These are phyloP conservation scores for Royoungia palumana DNA, from an alignment of 768 basidiomycete genomes.

Conservation along the genomic window DNA sequence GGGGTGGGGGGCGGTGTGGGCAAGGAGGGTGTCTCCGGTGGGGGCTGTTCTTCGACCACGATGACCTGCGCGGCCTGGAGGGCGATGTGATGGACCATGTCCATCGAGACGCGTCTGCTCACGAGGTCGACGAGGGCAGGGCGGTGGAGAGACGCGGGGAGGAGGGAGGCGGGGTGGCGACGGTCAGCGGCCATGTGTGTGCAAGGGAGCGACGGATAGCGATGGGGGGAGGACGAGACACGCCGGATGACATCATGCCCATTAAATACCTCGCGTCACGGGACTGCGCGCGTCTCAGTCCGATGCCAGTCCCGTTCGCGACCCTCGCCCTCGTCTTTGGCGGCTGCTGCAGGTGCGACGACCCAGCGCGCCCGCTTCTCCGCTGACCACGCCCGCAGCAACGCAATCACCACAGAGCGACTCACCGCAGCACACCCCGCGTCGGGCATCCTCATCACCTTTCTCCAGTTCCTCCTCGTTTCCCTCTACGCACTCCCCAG, in stretches of 20 bases:
- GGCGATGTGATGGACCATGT: conserved; percentile 87
- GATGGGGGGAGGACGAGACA: conserved; percentile 14
- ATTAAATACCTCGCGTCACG: too few relatives aligned
- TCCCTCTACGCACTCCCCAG: conserved; percentile 69
- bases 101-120: conserved; percentile 68
- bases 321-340: conserved; percentile 80
- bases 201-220: conserved; percentile 34
- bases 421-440: conserved; percentile 64
- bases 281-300: too few relatives aligned
- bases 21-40: conserved; percentile 35
- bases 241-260: too few relatives aligned
- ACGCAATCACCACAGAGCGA: conserved; percentile 75
- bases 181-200: conserved; percentile 37
- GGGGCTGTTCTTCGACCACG: conserved; percentile 51
- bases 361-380: too few relatives aligned
- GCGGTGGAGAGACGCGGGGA: conserved; percentile 74
- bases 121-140: conserved; percentile 78
- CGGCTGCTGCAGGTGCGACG: conserved; percentile 87
- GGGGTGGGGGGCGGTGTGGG: conserved; percentile 73
- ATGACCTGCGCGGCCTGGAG: conserved; percentile 75
- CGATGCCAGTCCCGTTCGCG: conserved; percentile 56
- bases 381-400: conserved; percentile 40
- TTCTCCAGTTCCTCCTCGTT: conserved; percentile 79
- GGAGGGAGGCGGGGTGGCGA: conserved; percentile 77
- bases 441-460: conserved; percentile 82